phyloP scores from a whole-genome alignment of 352 stramenopile genomes.

The Phytopythium helicoides region DNA sequence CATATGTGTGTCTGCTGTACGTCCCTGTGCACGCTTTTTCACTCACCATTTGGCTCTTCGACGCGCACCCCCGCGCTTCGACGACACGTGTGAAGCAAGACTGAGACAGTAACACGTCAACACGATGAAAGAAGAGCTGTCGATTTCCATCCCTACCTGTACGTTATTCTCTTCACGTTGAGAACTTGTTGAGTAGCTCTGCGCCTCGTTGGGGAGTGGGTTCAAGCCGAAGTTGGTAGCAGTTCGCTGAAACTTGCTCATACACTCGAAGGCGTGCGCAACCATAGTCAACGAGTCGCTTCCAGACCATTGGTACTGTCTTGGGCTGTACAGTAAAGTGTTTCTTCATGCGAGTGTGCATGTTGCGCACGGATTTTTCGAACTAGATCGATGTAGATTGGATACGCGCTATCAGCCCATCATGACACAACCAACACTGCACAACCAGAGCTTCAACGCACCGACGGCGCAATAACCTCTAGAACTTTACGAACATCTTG shows the following conservation, averaged over 20 bases:
- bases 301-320: slow-evolving; percentile 54
- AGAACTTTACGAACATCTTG: slow-evolving; percentile 55
- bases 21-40: slow-evolving; percentile 65
- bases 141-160: neutral
- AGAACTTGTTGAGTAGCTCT: slow-evolving; percentile 51
- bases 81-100: slow-evolving; percentile 17
- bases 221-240: slow-evolving; percentile 62
- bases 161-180: slow-evolving; percentile 3
- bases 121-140: neutral
- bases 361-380: slow-evolving; percentile 61
- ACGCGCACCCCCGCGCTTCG: too few species aligned
- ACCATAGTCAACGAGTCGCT: slow-evolving; percentile 44
- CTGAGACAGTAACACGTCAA: slow-evolving; percentile 5
- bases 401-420: neutral
- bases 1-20: slow-evolving; percentile 72
- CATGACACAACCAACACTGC: neutral
- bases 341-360: slow-evolving; percentile 78
- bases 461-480: slow-evolving; percentile 36
- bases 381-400: too few species aligned
- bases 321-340: slow-evolving; percentile 53
- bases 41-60: slow-evolving; percentile 40
- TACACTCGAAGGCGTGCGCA: slow-evolving; percentile 35
- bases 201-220: slow-evolving; percentile 32
- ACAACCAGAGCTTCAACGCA: slow-evolving; percentile 9
- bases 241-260: slow-evolving; percentile 48